Conservation (phyloP, 2,329 filamentous ascomycete genomes). For the Plenodomus lindquistii region DNA sequence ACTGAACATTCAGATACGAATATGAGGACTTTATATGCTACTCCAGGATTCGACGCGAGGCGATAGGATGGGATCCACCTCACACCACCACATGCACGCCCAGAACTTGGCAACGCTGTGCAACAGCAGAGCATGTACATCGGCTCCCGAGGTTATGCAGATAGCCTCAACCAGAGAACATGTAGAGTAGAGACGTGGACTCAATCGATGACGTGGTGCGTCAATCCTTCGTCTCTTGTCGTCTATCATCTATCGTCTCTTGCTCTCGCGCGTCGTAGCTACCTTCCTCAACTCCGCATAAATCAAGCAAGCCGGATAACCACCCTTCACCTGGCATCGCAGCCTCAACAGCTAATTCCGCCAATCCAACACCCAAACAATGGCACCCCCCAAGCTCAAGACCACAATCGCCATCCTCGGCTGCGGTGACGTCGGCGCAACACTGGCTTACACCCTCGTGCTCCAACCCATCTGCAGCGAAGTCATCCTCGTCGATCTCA, state of each 20-base stretch:
- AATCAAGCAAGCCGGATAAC: background rate
- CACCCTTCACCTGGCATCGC: no score
- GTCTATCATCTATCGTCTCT: no score
- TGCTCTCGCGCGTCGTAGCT: no score
- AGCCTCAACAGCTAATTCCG: background rate
- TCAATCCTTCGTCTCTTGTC: no score
- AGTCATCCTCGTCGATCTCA: slow-evolving; percentile 58
- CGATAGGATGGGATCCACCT: slow-evolving; percentile 3
- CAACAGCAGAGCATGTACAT: slow-evolving; percentile 1
- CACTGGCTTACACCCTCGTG: slow-evolving; percentile 57
- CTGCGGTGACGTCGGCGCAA: slow-evolving; percentile 56
- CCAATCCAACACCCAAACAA: background rate
- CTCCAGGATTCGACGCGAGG: background rate
- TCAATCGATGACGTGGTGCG: background rate
- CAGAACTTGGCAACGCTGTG: slow-evolving; percentile 19
- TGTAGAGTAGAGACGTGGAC: slow-evolving; percentile 5
- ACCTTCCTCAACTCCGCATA: background rate
- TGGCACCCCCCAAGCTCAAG: slow-evolving; percentile 36
- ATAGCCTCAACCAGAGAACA: background rate
- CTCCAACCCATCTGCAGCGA: slow-evolving; percentile 55
- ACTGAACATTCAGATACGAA: background rate
- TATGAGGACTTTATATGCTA: background rate
- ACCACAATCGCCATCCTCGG: slow-evolving; percentile 56
- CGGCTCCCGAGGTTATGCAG: background rate
- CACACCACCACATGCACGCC: slow-evolving; percentile 24